Conservation (phyloP, 768 basidiomycete genomes). For the Coprinellus micaceus region DNA sequence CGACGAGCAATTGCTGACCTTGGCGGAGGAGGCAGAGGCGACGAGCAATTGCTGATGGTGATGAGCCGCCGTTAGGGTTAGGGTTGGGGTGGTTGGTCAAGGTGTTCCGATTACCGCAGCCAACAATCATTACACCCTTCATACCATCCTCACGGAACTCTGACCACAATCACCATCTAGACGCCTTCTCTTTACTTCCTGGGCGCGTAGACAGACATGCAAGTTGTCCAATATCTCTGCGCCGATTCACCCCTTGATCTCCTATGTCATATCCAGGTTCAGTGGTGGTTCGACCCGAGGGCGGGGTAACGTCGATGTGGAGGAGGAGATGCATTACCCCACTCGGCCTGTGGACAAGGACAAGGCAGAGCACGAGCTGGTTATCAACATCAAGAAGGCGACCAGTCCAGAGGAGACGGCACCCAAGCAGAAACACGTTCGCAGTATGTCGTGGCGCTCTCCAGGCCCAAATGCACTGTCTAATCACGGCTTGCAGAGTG, state of each 20-base stretch:
- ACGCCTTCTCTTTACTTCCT: no score
- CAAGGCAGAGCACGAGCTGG: slow-evolving; percentile 92
- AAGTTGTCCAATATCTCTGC: no score
- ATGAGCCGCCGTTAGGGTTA: no score
- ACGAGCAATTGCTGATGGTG: no score
- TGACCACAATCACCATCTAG: no score
- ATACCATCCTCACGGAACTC: no score
- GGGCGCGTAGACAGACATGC: no score
- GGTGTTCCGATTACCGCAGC: no score
- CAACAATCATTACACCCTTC: no score
- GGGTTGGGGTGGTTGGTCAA: no score
- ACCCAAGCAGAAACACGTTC: slow-evolving; percentile 98
- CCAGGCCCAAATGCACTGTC: slow-evolving; percentile 5
- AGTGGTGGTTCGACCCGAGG: slow-evolving; percentile 30
- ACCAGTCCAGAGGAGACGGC: slow-evolving; percentile 93
- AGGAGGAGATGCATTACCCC: slow-evolving; percentile 88
- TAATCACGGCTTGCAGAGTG: slow-evolving; percentile 58
- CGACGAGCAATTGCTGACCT: background rate
- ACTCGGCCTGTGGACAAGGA: slow-evolving; percentile 98
- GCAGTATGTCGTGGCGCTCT: slow-evolving; percentile 60
- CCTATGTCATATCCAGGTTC: slow-evolving; percentile 30
- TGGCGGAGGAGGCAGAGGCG: no score
- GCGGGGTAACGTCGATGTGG: slow-evolving; percentile 57
- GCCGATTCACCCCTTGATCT: background rate
- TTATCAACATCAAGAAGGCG: slow-evolving; percentile 96